Evolutionary conservation across 371 early-diverging fungal genomes (phyloP), one percentile per base, ranked within the genome.

Genomic region (Mortierella sp.): DNA sequence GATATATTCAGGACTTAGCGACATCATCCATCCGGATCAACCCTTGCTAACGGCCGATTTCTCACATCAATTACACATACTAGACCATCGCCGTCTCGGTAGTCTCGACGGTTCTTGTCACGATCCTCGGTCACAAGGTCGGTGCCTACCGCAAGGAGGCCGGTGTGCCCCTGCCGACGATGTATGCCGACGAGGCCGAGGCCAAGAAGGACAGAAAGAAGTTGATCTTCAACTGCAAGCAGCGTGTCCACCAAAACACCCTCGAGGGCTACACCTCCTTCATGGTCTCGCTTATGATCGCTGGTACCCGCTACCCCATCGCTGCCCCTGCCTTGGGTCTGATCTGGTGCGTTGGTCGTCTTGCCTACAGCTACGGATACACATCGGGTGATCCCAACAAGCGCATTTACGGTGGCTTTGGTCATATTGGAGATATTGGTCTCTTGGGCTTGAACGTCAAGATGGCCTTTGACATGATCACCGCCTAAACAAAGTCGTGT

Each of bases 241-340:
- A 94, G 82, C 90, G 94, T 58, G 92, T 90, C 40, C 94, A 94
- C 85, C 94, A 92, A 63, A 90, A 90, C 85, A 86, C 87, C 19
- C 73, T 80, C n/a, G 80, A 80, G 71, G 66, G 67, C 19, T 80
- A 58, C 70, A 31, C 66, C 19, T 55, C 64, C 67, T 80, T 67
- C 73, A 41, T 79, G 63, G 74, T 82, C 47, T 68, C 86, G 14
- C 85, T 91, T 50, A 66, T 88, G 55, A 63, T 88, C 41, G 87
- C 89, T 55, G 91, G 92, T 45, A 64, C 92, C 37, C 73, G 86
- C 47, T 84, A 91, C 77, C 94, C 94, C 8, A 61, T 80, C 53
- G 67, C 89, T 22, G 85, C 93, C 31, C 79, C 92, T 13, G 89
- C 48, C 58, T 80, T 85, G 26, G 93, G 91, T 40, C 75, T 58